phyloP scores from a whole-genome alignment of 257 asterid species.

The Capsicum rhomboideum region DNA sequence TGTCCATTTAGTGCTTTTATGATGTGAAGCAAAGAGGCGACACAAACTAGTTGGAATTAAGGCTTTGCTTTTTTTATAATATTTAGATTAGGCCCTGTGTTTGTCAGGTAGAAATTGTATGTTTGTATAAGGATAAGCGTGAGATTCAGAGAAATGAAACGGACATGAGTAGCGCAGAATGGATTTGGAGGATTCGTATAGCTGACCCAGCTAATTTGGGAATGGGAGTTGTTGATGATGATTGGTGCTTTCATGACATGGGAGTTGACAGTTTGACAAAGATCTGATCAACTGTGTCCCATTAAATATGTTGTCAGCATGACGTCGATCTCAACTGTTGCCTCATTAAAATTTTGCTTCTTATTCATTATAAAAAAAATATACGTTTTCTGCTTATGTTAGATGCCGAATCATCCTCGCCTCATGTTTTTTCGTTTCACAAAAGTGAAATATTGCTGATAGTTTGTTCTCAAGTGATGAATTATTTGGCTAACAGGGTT shows the following conservation, averaged over 20 bases:
- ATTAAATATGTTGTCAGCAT: neutral
- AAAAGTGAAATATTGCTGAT: conserved; percentile 15
- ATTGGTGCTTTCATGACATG: neutral
- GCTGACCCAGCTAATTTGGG: neutral
- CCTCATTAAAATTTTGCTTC: neutral
- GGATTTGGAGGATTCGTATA: neutral
- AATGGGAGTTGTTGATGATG: neutral
- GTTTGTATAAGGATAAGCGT: neutral
- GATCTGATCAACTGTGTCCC: neutral
- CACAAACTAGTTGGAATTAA: neutral
- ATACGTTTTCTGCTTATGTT: neutral
- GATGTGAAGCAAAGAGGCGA: neutral
- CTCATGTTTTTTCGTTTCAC: conserved; percentile 7
- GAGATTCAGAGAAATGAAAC: neutral
- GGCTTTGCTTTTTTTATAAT: neutral
- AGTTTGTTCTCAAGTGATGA: conserved; percentile 51
- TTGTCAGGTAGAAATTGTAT: neutral
- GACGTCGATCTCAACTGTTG: neutral
- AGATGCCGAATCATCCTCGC: neutral
- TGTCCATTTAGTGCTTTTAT: neutral
- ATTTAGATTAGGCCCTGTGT: neutral
- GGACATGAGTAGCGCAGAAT: neutral
- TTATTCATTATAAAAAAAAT: neutral
- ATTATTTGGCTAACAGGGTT: conserved; percentile 99
- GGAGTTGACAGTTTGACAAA: neutral